Conservation (phyloP, 2,329 filamentous ascomycete species). For the Calonectria naviculata region DNA sequence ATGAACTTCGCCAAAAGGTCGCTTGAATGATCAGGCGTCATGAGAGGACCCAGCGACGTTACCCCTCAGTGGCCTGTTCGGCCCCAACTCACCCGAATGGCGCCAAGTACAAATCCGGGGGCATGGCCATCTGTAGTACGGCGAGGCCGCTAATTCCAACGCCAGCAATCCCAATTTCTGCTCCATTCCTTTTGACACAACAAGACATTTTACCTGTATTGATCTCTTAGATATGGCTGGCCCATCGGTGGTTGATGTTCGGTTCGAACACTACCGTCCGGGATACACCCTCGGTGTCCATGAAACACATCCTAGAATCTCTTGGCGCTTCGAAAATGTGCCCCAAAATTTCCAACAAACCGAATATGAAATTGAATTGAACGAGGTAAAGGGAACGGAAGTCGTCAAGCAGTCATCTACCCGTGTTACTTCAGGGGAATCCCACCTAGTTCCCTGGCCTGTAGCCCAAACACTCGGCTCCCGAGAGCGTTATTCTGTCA, state of each 20-base stretch:
- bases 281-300: constrained; percentile 22
- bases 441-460: constrained; percentile 25
- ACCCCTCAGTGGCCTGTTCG: constrained; percentile 15
- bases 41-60: constrained; percentile 6
- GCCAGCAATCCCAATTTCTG: neutral
- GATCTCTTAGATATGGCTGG: neutral
- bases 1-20: constrained; percentile 16
- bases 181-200: neutral
- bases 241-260: constrained; percentile 17
- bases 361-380: constrained; percentile 29
- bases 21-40: constrained; percentile 3
- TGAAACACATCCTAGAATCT: constrained; percentile 20
- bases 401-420: neutral
- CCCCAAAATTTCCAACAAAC: constrained; percentile 18
- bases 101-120: neutral
- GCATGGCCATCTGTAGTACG: neutral
- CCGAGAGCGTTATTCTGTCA: constrained; percentile 19
- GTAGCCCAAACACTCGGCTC: constrained; percentile 18
- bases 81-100: constrained; percentile 8
- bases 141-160: neutral
- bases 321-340: constrained; percentile 26
- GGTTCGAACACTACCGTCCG: constrained; percentile 23
- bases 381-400: neutral
- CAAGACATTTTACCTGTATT: neutral
- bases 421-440: constrained; percentile 3